Percentiles rank a stretch among this genome's conserved stretches.
Conservation (phyloP, 2,329 filamentous ascomycete genomes). For the Claviceps monticola region DNA sequence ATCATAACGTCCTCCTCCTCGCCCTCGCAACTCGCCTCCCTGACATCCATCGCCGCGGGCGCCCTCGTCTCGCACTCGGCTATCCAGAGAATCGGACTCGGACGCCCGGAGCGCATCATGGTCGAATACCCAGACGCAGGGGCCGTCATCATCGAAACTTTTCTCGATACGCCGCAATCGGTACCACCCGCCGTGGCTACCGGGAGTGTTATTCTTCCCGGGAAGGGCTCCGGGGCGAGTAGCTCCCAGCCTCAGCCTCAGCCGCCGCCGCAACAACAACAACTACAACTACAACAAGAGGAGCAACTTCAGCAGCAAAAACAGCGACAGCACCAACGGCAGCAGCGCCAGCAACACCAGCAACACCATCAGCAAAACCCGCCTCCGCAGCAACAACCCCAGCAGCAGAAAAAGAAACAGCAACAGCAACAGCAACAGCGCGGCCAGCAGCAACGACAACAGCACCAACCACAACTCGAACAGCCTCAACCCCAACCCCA, state of each 20-base stretch:
- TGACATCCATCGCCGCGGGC: conserved; percentile 37
- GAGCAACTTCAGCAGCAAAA: too few species aligned
- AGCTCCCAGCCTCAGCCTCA: not conserved
- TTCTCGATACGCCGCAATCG: conserved; percentile 25
- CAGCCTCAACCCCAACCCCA: too few species aligned
- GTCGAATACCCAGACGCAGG: conserved; percentile 37
- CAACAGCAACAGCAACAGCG: not conserved
- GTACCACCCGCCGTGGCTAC: conserved; percentile 3
- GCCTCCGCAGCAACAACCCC: not conserved
- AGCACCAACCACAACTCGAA: not conserved
- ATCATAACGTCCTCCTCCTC: conserved; percentile 40
- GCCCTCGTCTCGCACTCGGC: conserved; percentile 40
- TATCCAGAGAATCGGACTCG: conserved; percentile 37
- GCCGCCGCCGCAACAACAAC: not conserved
- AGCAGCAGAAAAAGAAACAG: not conserved
- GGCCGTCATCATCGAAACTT: conserved; percentile 31
- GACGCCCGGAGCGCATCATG: conserved; percentile 41
- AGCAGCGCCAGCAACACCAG: not conserved
- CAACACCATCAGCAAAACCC: not conserved
- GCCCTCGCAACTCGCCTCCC: conserved; percentile 30
- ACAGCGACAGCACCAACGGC: not conserved
- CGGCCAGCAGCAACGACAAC: not conserved
- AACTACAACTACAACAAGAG: too few species aligned
- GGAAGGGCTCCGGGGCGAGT: not conserved
- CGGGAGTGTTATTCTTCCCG: not conserved